These are phyloP conservation scores for Blastocystis sp. DNA, from an alignment of 352 stramenopile species.

Conservation along the genomic window DNA sequence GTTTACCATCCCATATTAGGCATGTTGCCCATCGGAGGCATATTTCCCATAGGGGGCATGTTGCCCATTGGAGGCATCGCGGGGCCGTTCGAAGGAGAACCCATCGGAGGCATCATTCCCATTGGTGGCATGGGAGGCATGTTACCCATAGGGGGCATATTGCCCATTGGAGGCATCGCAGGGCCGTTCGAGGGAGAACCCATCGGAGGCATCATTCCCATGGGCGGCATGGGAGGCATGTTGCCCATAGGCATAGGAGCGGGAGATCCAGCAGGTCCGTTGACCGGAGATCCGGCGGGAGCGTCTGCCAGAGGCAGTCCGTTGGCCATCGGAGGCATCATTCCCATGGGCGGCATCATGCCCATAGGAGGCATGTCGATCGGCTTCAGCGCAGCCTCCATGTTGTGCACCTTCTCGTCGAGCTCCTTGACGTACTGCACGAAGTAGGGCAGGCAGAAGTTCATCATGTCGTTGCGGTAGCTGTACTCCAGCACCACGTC, in stretches of 20 bases:
- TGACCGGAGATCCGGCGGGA: neutral
- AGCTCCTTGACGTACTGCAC: constrained; percentile 97
- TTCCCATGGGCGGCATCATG: constrained; percentile 53
- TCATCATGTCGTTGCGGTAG: constrained; percentile 94
- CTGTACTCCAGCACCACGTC: constrained; percentile 95
- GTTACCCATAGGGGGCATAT: constrained; percentile 53
- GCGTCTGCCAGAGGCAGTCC: constrained; percentile 55
- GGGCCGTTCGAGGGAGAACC: neutral
- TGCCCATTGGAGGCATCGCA: constrained; percentile 21
- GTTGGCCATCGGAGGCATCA: constrained; percentile 54
- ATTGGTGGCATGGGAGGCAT: constrained; percentile 60
- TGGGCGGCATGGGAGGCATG: constrained; percentile 7
- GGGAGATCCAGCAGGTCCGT: neutral
- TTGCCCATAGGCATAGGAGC: neutral
- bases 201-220: constrained; percentile 57
- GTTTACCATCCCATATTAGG: constrained; percentile 2
- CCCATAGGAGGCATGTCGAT: constrained; percentile 58
- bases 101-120: constrained; percentile 58
- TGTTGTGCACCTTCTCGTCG: constrained; percentile 82
- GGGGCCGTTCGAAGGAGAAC: neutral
- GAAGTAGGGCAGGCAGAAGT: constrained; percentile 99
- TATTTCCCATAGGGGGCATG: constrained; percentile 54
- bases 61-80: constrained; percentile 56
- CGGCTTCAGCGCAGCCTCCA: constrained; percentile 69
- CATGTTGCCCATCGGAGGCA: constrained; percentile 59